A percentile compares a stretch with the other conserved stretches of the same genome.
Conservation (phyloP, 768 basidiomycete genomes). For the Lactarius trivialis region DNA sequence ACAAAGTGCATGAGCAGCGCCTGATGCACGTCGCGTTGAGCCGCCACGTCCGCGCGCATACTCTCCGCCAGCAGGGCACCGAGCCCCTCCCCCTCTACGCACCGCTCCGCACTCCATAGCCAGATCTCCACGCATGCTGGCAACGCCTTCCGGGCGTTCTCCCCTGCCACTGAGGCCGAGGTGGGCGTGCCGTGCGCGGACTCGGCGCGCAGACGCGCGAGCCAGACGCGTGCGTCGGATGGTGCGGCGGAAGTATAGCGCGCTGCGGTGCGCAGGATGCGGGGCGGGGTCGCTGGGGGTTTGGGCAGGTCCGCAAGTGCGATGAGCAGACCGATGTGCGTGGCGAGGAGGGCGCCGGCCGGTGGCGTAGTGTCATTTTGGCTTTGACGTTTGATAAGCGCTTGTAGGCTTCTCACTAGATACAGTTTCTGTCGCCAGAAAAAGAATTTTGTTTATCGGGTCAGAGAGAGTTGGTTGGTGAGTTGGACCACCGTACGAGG, state of each 20-base stretch:
- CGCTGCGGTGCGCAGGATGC: slow-evolving; percentile 35
- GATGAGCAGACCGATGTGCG: slow-evolving; percentile 33
- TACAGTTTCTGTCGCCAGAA: slow-evolving; percentile 44
- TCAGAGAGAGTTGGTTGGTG: neutral
- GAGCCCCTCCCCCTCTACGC: slow-evolving; percentile 14
- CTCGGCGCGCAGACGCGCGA: slow-evolving; percentile 45
- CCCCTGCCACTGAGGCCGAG: slow-evolving; percentile 35
- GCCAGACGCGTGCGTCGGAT: slow-evolving; percentile 43
- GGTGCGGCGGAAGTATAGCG: slow-evolving; percentile 40
- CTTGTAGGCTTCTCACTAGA: slow-evolving; percentile 41
- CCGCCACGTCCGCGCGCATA: slow-evolving; percentile 17
- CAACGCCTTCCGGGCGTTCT: slow-evolving; percentile 39
- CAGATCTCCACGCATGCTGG: slow-evolving; percentile 39
- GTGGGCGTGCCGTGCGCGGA: slow-evolving; percentile 25
- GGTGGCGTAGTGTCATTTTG: slow-evolving; percentile 46
- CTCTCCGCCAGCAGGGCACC: slow-evolving; percentile 17
- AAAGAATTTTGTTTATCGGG: neutral
- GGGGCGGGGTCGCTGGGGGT: slow-evolving; percentile 22
- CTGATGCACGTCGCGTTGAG: slow-evolving; percentile 35
- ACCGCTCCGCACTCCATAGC: slow-evolving; percentile 45
- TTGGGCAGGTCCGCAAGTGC: slow-evolving; percentile 21
- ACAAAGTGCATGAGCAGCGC: slow-evolving; percentile 42
- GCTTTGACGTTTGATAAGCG: slow-evolving; percentile 24
- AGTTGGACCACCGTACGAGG: slow-evolving; percentile 25
- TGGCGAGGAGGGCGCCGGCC: slow-evolving; percentile 29